phyloP scores from a whole-genome alignment of 345 rosid genomes.

The Pugionium dolabratum region DNA sequence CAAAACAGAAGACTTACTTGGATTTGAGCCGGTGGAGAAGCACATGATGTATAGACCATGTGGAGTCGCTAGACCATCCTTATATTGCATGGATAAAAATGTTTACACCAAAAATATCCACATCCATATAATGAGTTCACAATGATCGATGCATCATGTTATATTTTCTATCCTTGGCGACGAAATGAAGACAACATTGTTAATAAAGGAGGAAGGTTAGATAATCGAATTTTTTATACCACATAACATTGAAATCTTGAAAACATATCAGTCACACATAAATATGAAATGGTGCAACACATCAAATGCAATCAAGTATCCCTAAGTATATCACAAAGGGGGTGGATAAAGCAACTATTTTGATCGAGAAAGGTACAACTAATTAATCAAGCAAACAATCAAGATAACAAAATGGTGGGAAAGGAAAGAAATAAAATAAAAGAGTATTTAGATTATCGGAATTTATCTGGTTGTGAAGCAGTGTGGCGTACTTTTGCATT shows the following conservation, averaged over 20 bases:
- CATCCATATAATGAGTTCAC: background rate
- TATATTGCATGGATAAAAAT: background rate
- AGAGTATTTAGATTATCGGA: background rate
- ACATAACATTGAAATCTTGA: background rate
- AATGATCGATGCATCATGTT: background rate
- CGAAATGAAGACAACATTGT: background rate
- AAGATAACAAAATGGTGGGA: no score
- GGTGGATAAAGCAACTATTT: background rate
- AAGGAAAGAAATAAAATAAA: background rate
- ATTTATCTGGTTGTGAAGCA: background rate
- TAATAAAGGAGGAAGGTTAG: background rate
- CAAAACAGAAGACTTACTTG: background rate
- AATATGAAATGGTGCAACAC: background rate
- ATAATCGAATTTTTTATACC: background rate
- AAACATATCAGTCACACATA: background rate
- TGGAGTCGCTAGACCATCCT: background rate
- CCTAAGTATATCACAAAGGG: background rate
- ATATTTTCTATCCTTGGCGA: background rate
- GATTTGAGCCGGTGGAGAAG: background rate
- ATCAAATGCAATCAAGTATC: background rate
- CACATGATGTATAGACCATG: slow-evolving; percentile 7
- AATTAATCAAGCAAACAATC: background rate
- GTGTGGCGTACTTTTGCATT: background rate
- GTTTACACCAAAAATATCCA: background rate
- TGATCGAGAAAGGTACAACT: background rate